These are phyloP conservation scores for Leccinum ponderosum DNA, from an alignment of 1,284 basidiomycete species.

Conservation along the genomic window DNA sequence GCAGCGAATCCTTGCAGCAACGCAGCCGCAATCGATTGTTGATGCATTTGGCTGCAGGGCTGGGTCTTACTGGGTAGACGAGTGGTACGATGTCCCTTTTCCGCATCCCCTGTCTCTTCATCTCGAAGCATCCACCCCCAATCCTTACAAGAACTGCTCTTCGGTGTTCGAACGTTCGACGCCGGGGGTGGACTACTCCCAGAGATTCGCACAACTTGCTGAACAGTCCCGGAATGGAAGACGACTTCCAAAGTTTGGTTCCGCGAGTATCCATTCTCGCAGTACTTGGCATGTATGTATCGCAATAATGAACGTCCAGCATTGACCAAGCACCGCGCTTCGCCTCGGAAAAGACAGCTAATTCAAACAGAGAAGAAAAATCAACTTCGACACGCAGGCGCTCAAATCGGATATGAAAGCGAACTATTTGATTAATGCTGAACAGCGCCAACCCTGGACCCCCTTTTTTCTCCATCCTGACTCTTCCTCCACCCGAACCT, in stretches of 20 bases:
- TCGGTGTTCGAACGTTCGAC: not conserved
- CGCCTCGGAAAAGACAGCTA: slow-evolving; percentile 14
- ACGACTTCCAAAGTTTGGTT: not conserved
- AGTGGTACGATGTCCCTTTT: slow-evolving; percentile 4
- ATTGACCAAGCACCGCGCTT: slow-evolving; percentile 2
- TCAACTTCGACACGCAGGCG: not conserved
- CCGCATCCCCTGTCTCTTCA: too few species aligned
- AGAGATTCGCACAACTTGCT: slow-evolving; percentile 15
- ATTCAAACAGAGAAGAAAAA: not conserved
- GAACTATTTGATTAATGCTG: not conserved
- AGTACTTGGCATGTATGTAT: not conserved
- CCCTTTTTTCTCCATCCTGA: not conserved
- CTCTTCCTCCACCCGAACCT: not conserved
- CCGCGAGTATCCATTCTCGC: not conserved
- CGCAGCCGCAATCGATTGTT: slow-evolving; percentile 4
- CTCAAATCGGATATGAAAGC: slow-evolving; percentile 5
- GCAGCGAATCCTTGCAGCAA: slow-evolving; percentile 2
- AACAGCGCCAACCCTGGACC: slow-evolving; percentile 1
- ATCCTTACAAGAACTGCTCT: slow-evolving; percentile 1
- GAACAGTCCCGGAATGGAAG: slow-evolving; percentile 9
- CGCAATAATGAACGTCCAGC: not conserved
- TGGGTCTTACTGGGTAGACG: not conserved
- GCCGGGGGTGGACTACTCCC: not conserved
- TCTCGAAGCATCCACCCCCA: not conserved
- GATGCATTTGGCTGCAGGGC: not conserved